phyloP scores from a whole-genome alignment of 192 early-diverging fungal genomes.

The Gryganskiella cystojenkinii region DNA sequence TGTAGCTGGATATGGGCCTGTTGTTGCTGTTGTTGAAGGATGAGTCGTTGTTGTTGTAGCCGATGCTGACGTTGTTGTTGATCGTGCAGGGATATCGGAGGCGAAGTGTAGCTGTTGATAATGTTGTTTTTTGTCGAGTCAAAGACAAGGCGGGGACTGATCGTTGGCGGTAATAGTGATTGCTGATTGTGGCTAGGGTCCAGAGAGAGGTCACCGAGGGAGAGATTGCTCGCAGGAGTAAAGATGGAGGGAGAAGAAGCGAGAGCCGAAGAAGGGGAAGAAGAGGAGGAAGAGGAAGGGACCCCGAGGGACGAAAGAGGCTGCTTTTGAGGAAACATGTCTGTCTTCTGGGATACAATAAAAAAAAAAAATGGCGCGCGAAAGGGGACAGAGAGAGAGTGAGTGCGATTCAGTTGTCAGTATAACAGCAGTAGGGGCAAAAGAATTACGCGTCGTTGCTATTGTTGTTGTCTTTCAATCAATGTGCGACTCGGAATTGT shows the following conservation, averaged over 20 bases:
- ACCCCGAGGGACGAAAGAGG: background rate
- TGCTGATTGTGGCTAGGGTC: background rate
- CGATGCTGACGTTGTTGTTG: slow-evolving; percentile 8
- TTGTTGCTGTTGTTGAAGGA: slow-evolving; percentile 23
- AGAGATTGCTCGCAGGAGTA: background rate
- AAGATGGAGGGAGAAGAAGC: background rate
- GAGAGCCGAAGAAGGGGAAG: background rate
- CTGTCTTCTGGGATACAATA: background rate
- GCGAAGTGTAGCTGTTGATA: background rate
- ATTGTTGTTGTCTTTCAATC: too few species aligned
- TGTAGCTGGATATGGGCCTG: slow-evolving; percentile 23
- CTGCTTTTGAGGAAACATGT: slow-evolving; percentile 34
- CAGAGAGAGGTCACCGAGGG: background rate
- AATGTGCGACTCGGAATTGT: too few species aligned
- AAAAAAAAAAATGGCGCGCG: background rate
- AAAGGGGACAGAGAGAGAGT: background rate
- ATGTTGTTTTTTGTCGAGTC: background rate
- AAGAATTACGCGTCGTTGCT: too few species aligned
- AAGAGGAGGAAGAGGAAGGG: slow-evolving; percentile 12
- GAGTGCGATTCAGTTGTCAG: background rate
- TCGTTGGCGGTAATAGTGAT: background rate
- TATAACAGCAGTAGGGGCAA: too few species aligned
- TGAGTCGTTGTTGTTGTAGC: slow-evolving; percentile 10
- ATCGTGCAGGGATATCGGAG: background rate
- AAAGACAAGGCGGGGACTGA: too few species aligned